Evolutionary conservation across 306 rosid species (phyloP).

Genomic region (Urtica urens): DNA sequence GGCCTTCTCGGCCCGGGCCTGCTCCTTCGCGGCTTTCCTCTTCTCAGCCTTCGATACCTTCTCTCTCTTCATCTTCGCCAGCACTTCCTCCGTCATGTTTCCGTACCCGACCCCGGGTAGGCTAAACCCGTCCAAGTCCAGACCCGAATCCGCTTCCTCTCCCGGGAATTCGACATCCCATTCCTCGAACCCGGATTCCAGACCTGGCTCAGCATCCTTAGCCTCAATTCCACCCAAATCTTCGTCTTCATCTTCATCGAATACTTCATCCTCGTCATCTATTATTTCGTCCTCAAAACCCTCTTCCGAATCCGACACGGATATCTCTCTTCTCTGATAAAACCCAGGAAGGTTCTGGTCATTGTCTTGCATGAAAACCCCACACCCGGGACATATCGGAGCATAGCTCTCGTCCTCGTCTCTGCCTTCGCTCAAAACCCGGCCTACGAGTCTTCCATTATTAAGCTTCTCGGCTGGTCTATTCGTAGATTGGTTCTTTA

Average conservation of each 20-base stretch:
- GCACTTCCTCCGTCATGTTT: conserved; percentile 49
- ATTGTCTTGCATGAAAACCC: conserved; percentile 77
- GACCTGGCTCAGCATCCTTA: conserved; percentile 40
- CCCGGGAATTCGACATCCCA: conserved; percentile 50
- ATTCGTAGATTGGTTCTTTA: conserved; percentile 22
- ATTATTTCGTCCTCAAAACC: conserved; percentile 22
- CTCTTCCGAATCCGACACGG: conserved; percentile 19
- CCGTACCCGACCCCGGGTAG: conserved; percentile 84
- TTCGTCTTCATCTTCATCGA: conserved; percentile 6
- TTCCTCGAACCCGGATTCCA: conserved; percentile 82
- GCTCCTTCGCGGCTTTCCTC: conserved; percentile 65
- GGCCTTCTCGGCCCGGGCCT: conserved; percentile 58
- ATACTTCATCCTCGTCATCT: conserved; percentile 21
- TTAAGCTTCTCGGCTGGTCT: conserved; percentile 16
- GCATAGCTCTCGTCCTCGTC: conserved; percentile 75
- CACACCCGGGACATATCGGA: conserved; percentile 88
- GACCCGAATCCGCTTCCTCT: conserved; percentile 38
- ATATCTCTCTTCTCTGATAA: conserved; percentile 37
- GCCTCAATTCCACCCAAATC: conserved; percentile 21
- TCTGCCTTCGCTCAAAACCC: conserved; percentile 79
- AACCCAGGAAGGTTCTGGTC: conserved; percentile 65
- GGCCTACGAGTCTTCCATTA: conserved; percentile 22
- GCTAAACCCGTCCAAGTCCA: conserved; percentile 56
- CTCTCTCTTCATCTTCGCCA: conserved; percentile 55
- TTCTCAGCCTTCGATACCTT: conserved; percentile 74